Evolutionary conservation across 2,329 filamentous ascomycete genomes (phyloP).

Genomic region (Trichoderma oligosporum): DNA sequence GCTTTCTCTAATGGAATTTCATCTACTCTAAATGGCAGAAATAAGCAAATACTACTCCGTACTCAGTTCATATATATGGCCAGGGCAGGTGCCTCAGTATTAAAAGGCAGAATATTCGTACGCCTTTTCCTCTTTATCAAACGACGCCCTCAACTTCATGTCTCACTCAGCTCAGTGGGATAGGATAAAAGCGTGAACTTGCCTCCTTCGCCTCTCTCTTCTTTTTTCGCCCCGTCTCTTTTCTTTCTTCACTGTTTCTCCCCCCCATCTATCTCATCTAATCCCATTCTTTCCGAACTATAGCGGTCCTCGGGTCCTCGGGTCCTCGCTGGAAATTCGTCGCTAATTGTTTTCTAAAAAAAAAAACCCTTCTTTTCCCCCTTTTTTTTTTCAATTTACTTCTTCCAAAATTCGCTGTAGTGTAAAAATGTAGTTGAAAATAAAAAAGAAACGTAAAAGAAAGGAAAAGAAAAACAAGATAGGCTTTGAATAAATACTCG

Average conservation of each 20-base stretch:
- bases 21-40: background rate
- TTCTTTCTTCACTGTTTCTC: too few species aligned
- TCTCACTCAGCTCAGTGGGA: too few species aligned
- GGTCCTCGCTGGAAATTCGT: too few species aligned
- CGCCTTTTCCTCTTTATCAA: too few species aligned
- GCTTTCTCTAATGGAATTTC: slow-evolving; percentile 1
- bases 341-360: too few species aligned
- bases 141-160: background rate
- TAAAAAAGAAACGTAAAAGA: background rate
- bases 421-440: background rate
- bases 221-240: too few species aligned
- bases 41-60: background rate
- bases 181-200: too few species aligned
- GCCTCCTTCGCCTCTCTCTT: too few species aligned
- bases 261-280: background rate
- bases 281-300: background rate
- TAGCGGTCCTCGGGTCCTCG: too few species aligned
- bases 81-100: background rate
- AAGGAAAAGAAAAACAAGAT: background rate
- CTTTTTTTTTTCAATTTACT: background rate
- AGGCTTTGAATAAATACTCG: slow-evolving; percentile 2
- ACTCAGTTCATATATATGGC: background rate
- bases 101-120: background rate
- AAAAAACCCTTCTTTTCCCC: background rate
- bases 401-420: background rate